Conservation (phyloP, 169 alveolate genomes). For the Amoebophrya sp. region DNA sequence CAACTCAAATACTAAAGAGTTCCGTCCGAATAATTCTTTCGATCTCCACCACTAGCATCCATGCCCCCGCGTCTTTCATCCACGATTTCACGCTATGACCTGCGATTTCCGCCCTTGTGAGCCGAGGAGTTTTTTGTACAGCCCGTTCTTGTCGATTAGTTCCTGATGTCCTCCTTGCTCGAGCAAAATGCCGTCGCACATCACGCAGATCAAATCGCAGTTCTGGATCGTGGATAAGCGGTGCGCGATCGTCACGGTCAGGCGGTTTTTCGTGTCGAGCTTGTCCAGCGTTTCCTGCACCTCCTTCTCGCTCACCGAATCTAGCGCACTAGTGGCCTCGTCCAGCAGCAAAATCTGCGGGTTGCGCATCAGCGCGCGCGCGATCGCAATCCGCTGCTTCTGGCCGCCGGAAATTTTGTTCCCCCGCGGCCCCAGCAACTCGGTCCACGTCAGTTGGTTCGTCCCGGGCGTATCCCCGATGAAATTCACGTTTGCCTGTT, state of each 20-base stretch:
- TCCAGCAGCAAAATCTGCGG: conserved; percentile 1
- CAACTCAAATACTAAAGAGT: no score
- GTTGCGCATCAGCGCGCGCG: conserved; percentile 63
- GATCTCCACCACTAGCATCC: no score
- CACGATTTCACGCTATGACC: no score
- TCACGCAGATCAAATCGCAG: neutral
- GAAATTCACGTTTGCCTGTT: neutral
- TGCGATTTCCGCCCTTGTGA: neutral
- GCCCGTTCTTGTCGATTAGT: neutral
- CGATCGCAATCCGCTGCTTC: conserved; percentile 79
- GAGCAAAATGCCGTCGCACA: neutral
- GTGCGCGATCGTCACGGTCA: conserved; percentile 42
- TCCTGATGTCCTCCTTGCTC: neutral
- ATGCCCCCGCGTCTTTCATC: no score
- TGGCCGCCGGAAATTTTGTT: conserved; percentile 62
- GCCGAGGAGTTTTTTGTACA: neutral
- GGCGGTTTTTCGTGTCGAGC: conserved; percentile 7
- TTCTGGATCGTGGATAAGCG: conserved; percentile 40
- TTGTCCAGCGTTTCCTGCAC: conserved; percentile 38
- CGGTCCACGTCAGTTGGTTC: neutral
- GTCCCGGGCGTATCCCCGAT: neutral
- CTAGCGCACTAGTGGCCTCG: conserved; percentile 12
- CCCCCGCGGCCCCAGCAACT: neutral
- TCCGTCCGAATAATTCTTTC: no score
- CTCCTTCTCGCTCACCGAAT: conserved; percentile 55